These are phyloP conservation scores for Microdochium trichocladiopsis DNA, from an alignment of 2,329 filamentous ascomycete genomes.

Conservation along the genomic window DNA sequence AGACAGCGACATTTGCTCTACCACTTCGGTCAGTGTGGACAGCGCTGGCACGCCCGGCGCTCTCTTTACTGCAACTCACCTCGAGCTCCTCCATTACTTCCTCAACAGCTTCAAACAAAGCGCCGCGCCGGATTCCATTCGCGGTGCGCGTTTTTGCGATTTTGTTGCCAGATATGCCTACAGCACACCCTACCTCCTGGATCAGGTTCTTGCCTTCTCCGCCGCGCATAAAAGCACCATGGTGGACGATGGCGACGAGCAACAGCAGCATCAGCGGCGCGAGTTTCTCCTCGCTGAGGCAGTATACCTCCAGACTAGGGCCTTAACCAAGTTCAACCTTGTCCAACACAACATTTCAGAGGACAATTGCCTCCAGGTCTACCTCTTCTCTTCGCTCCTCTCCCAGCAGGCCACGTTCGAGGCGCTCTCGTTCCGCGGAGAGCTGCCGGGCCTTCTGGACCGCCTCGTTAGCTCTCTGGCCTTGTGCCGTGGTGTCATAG, in stretches of 20 bases:
- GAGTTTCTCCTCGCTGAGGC: background rate
- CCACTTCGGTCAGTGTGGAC: background rate
- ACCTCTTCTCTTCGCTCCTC: background rate
- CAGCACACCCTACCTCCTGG: background rate
- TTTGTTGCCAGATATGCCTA: background rate
- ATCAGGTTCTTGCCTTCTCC: background rate
- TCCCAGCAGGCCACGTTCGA: background rate
- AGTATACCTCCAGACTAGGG: background rate
- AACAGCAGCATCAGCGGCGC: background rate
- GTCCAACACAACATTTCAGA: background rate
- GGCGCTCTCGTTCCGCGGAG: background rate
- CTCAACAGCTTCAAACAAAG: background rate
- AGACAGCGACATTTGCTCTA: background rate
- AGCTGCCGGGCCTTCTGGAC: background rate
- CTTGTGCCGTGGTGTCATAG: background rate
- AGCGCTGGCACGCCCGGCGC: background rate
- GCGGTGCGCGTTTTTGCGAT: background rate
- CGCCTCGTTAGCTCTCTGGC: background rate
- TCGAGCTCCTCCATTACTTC: background rate
- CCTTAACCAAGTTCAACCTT: background rate
- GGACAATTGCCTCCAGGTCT: background rate
- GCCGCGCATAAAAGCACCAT: background rate
- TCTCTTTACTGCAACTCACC: background rate
- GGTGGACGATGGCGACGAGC: background rate
- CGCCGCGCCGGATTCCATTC: background rate